phyloP scores from a whole-genome alignment of 1,284 basidiomycete species.

The Megacollybia platyphylla region DNA sequence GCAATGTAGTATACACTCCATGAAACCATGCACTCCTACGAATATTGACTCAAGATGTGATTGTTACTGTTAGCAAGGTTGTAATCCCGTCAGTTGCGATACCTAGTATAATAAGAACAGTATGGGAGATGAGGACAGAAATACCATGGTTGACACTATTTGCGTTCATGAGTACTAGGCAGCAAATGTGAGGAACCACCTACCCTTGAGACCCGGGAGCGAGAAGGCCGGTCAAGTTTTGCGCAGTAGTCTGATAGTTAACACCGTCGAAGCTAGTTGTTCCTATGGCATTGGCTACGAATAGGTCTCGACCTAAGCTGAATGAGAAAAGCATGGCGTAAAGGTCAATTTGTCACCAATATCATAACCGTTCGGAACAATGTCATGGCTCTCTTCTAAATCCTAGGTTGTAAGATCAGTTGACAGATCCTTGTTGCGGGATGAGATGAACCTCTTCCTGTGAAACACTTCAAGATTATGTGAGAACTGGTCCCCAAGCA shows the following conservation, averaged over 20 bases:
- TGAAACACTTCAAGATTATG: conserved; percentile 31
- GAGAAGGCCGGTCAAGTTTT: conserved; percentile 36
- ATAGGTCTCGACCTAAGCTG: conserved; percentile 20
- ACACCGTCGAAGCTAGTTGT: conserved; percentile 26
- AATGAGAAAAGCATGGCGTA: background rate
- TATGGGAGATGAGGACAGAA: background rate
- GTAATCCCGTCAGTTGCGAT: conserved; percentile 22
- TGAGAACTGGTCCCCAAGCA: background rate
- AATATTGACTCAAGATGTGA: conserved; percentile 2
- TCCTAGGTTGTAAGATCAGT: conserved; percentile 13
- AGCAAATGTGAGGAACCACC: conserved; percentile 10
- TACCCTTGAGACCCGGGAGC: conserved; percentile 32
- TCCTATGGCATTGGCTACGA: conserved; percentile 32
- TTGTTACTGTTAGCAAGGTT: conserved; percentile 19
- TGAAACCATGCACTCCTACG: conserved; percentile 3
- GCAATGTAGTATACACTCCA: background rate
- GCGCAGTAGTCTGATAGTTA: conserved; percentile 33
- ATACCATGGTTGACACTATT: conserved; percentile 20
- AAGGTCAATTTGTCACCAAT: conserved; percentile 23
- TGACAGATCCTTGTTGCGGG: background rate
- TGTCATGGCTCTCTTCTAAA: conserved; percentile 29
- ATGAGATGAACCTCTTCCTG: conserved; percentile 33
- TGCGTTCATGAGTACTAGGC: conserved; percentile 5
- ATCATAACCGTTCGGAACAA: conserved; percentile 43
- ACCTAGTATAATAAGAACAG: conserved; percentile 11